Base-by-base conservation (phyloP, 1,284 basidiomycete species). In the Trametes sp. region DNA sequence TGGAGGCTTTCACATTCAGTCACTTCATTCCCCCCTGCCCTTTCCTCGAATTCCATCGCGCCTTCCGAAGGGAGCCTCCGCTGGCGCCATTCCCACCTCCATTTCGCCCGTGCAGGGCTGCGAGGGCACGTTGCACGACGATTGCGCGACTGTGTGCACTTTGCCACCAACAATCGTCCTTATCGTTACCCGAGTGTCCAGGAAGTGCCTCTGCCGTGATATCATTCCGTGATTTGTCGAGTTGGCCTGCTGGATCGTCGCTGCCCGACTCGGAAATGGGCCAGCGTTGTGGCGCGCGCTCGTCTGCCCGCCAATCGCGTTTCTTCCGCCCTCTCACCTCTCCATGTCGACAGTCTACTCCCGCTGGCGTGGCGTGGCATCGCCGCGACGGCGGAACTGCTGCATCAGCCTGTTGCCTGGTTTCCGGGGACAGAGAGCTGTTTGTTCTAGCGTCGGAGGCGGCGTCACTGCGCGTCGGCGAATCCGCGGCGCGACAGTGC, bases 1-100 rank as follows among this genome's bases (percentile, higher is more conserved):
- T 54, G 57, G 57, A 59, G 44, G 44, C 57, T 53, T 59, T 54
- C 51, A 44, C 51, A 24, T 45, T 42, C 19, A 53, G 57, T 28
- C 50, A 46, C 24, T 38, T 8, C 19, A 26, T 29, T 53, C 50
- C 57, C 51, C 52, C 54, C 16, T 48, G 26, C 51, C 58, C 58
- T 42, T 54, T 38, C 51, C 33, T 48, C 44, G 58, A 59, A 49
- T 59, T 54, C 58, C 14, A 53, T 21, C 14, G 31, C 31, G 19
- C 26, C 45, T 13, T 36, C 24, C 29, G 42, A 19, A 29, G 9
- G 26, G 41, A 21, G 23, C 26, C 41, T 29, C 10, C 38, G 19
- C 52, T 44, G 28, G 52, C 52, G 41, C 38, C 52, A 9, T 54
- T 54, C 52, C 41, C 52, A 54, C 52, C 41, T 24, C 52, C 38